Evolutionary conservation across 179 eudicot species (phyloP).

Genomic region (Patellifolia procumbens): DNA sequence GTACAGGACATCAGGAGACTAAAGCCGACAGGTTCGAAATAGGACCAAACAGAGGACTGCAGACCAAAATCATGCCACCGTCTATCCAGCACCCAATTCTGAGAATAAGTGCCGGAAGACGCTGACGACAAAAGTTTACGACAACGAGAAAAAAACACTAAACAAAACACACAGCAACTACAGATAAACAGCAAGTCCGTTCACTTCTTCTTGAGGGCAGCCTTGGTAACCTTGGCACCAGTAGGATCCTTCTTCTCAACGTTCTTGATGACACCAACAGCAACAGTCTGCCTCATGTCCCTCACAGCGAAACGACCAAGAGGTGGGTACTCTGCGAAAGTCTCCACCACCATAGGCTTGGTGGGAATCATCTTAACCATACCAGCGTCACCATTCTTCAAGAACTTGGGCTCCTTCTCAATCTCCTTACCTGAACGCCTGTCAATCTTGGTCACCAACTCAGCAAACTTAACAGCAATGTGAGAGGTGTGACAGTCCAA

Average conservation of each 20-base stretch:
- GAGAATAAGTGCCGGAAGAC: conserved; percentile 7
- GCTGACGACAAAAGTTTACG: not conserved
- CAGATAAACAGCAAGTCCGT: not conserved
- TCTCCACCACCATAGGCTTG: conserved; percentile 34
- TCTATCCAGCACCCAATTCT: conserved; percentile 26
- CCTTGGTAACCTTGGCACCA: conserved; percentile 33
- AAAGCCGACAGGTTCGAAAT: not conserved
- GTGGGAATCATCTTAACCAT: conserved; percentile 31
- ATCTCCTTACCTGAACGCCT: conserved; percentile 32
- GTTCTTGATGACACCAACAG: conserved; percentile 30
- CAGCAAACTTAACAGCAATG: conserved; percentile 31
- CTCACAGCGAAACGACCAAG: conserved; percentile 32
- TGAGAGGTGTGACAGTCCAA: conserved; percentile 30
- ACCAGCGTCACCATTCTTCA: conserved; percentile 33
- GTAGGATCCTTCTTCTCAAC: conserved; percentile 33
- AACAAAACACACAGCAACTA: not conserved
- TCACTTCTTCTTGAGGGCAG: conserved; percentile 30
- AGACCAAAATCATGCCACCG: conserved; percentile 20
- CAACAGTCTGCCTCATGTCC: conserved; percentile 33
- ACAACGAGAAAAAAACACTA: not conserved
- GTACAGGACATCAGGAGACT: too few species aligned
- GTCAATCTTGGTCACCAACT: conserved; percentile 30
- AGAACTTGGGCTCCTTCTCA: conserved; percentile 31
- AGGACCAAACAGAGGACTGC: not conserved
- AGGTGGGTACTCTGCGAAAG: conserved; percentile 28